Evolutionary conservation across 2,329 filamentous ascomycete genomes (phyloP).

Genomic region (Trichophyton rubrum): DNA sequence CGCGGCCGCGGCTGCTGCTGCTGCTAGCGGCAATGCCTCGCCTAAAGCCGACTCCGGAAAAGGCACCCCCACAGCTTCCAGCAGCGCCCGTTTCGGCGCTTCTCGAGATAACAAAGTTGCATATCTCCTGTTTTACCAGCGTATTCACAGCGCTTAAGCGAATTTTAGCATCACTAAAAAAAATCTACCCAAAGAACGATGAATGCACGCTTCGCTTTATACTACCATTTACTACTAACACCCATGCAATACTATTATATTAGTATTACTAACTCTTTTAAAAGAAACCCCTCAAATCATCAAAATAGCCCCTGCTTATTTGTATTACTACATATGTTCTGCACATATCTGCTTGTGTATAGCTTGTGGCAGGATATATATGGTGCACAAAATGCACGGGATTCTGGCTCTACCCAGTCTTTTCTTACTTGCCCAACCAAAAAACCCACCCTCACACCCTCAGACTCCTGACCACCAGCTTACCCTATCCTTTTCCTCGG

Average conservation of each 20-base stretch:
- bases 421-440: background rate
- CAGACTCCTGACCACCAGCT: background rate
- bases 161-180: background rate
- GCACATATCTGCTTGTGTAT: background rate
- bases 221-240: background rate
- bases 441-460: background rate
- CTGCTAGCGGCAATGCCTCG: constrained; percentile 51
- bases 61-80: constrained; percentile 35
- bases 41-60: constrained; percentile 41
- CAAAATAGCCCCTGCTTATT: background rate
- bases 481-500: background rate
- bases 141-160: constrained; percentile 34
- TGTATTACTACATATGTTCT: background rate
- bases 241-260: background rate
- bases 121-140: constrained; percentile 91
- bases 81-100: constrained; percentile 39
- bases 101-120: constrained; percentile 92
- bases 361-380: constrained; percentile 1
- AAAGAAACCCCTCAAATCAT: background rate
- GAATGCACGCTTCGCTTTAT: background rate
- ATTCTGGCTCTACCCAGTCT: background rate
- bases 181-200: background rate
- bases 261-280: background rate
- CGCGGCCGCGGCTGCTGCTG: constrained; percentile 30
- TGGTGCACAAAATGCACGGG: background rate